Percentiles rank a stretch among this genome's conserved stretches.
phyloP scores from a whole-genome alignment of 257 asterid species.

The Salvia hispanica region DNA sequence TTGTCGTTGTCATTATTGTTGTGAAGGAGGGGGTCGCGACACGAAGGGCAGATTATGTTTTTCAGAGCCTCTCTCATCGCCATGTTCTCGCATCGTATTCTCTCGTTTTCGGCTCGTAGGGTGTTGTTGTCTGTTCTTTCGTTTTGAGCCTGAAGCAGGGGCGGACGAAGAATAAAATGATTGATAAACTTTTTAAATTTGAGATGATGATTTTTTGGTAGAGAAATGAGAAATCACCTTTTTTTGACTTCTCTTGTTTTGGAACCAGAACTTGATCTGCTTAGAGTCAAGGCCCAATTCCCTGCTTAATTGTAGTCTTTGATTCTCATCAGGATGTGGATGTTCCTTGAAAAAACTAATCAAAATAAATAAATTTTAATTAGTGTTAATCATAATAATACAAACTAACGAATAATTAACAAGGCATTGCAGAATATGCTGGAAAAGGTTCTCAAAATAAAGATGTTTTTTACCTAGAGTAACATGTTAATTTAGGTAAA shows the following conservation, averaged over 20 bases:
- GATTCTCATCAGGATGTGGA: constrained; percentile 53
- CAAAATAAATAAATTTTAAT: neutral
- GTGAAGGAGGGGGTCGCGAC: constrained; percentile 32
- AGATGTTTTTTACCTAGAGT: too few relatives aligned
- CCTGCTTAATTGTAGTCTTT: constrained; percentile 40
- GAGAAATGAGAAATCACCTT: constrained; percentile 35
- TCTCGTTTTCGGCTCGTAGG: constrained; percentile 50
- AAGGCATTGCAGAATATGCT: too few relatives aligned
- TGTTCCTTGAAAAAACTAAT: constrained; percentile 46
- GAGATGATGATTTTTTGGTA: too few relatives aligned
- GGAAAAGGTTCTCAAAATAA: too few relatives aligned
- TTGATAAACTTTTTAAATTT: too few relatives aligned
- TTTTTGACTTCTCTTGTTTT: constrained; percentile 56
- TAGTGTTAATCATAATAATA: too few relatives aligned
- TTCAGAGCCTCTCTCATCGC: constrained; percentile 43
- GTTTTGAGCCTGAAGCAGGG: constrained; percentile 34
- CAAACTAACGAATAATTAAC: too few relatives aligned
- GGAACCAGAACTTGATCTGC: constrained; percentile 66
- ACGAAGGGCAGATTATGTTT: constrained; percentile 33
- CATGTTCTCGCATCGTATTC: constrained; percentile 42
- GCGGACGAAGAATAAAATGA: too few relatives aligned
- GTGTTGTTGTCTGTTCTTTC: constrained; percentile 45
- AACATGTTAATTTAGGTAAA: too few relatives aligned
- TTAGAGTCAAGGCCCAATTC: constrained; percentile 49
- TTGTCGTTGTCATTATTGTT: constrained; percentile 37